Evolutionary conservation across 768 basidiomycete species (phyloP), one percentile per base, ranked within the genome.

Genomic region (Goffeauzyma gilvescens): DNA sequence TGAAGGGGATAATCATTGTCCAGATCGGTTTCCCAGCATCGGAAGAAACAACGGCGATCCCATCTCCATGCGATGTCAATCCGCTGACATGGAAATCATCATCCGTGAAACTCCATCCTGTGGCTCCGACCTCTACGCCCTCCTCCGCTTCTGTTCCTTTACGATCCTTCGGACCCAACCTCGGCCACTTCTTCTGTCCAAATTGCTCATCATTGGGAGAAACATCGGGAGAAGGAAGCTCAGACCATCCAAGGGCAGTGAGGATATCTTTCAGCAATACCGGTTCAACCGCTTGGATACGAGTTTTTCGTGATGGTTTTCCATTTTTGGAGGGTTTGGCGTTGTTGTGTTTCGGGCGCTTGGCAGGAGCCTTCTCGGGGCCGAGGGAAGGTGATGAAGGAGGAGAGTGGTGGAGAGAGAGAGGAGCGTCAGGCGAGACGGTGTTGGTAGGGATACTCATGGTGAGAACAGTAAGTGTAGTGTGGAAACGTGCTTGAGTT

Each of bases 1-100:
- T 72, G 50, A 87, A 82, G 0, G 90, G 90, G 0, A 80, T 73
- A 25, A 83, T 69, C 26, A 95, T 67, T 1, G 78, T 78, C 84
- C 90, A 95, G 18, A 76, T 71, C 0, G 69, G 69, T 41, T 64
- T 59, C 6, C 62, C 64, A 4, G 69, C 60, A 0, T 65, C 60
- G 8, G 69, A 21, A 8, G 47, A 42, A 32, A 44, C 44, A 15
- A 49, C 47, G 4, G 47, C 47, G 42, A 49, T 49, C 15, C 47
- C 47, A 38, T 49, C 47, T 17, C 47, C 47, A 26, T 49, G 47
- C 12, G 42, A 44, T 5, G 47, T 44, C 31, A 49, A 27, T 6
- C 34, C 41, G 18, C 44, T 32, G 26, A 49, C 42, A 23, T 38
- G 40, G 42, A 49, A 49, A 12, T 49, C 42, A 4, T 42, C 30